phyloP scores from a whole-genome alignment of 2,329 filamentous ascomycete genomes.

The Colletotrichum karsti region DNA sequence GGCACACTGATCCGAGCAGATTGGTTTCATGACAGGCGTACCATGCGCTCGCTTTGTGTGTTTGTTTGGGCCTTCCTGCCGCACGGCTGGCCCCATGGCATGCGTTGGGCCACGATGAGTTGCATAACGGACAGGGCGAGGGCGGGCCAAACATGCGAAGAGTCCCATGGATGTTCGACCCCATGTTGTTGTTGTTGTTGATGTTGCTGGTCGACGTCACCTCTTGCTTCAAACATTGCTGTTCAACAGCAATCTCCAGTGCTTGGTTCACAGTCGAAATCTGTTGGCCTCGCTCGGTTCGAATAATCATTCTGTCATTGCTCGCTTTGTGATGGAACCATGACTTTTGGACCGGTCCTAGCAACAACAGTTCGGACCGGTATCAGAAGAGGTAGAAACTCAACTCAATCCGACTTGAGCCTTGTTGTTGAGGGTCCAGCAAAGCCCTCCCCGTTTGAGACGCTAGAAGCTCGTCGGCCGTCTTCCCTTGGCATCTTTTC shows the following conservation, averaged over 20 bases:
- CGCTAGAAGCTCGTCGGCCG: not conserved
- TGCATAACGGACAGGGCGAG: slow-evolving; percentile 16
- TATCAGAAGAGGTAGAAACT: not conserved
- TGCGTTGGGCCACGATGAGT: not conserved
- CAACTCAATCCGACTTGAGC: not conserved
- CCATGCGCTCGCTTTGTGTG: slow-evolving; percentile 18
- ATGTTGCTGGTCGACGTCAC: too few species aligned
- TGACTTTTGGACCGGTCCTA: not conserved
- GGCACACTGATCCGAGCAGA: slow-evolving; percentile 5
- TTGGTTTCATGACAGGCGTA: slow-evolving; percentile 16
- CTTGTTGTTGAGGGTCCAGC: not conserved
- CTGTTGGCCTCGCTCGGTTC: too few species aligned
- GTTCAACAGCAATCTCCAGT: too few species aligned
- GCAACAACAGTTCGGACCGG: not conserved
- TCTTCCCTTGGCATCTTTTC: not conserved
- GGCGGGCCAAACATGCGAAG: not conserved
- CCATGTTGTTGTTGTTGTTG: too few species aligned
- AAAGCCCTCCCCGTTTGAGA: not conserved
- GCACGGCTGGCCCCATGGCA: not conserved
- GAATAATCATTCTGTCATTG: not conserved
- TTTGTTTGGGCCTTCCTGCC: slow-evolving; percentile 21
- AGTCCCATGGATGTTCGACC: not conserved
- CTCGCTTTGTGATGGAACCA: not conserved
- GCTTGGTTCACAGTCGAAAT: too few species aligned
- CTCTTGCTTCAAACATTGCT: not conserved